phyloP scores from a whole-genome alignment of 441 rosid genomes.

The Pelargonium fulgidum region DNA sequence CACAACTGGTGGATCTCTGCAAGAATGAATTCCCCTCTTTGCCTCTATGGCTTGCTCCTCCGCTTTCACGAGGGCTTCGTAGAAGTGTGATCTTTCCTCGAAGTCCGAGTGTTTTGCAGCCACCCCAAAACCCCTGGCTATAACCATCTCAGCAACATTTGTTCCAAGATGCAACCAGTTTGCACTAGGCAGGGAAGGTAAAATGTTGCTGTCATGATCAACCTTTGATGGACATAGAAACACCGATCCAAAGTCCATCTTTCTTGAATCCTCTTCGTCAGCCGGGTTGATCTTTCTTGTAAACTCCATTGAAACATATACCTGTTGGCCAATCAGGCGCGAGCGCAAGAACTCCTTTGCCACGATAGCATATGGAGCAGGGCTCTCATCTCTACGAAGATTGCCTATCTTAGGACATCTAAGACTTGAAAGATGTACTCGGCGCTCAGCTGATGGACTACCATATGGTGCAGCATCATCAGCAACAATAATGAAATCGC shows the following conservation, averaged over 20 bases:
- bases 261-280: slow-evolving; percentile 63
- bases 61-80: background rate
- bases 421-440: slow-evolving; percentile 89
- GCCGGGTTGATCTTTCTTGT: slow-evolving; percentile 64
- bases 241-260: slow-evolving; percentile 90
- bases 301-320: slow-evolving; percentile 86
- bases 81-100: slow-evolving; percentile 51
- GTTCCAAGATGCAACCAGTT: slow-evolving; percentile 39
- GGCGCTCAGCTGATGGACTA: slow-evolving; percentile 76
- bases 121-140: slow-evolving; percentile 69
- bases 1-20: background rate
- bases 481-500: slow-evolving; percentile 85
- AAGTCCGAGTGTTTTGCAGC: slow-evolving; percentile 84
- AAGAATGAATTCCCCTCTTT: background rate
- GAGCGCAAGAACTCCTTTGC: slow-evolving; percentile 76
- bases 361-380: slow-evolving; percentile 84
- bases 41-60: background rate
- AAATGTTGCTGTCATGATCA: too few species aligned
- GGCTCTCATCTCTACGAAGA: slow-evolving; percentile 78
- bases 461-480: slow-evolving; percentile 88
- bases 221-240: slow-evolving; percentile 29
- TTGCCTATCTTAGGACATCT: slow-evolving; percentile 90
- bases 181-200: too few species aligned
- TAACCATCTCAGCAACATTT: slow-evolving; percentile 75
- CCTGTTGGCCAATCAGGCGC: slow-evolving; percentile 77